Conservation (phyloP, 768 basidiomycete genomes). For the Auriscalpium vulgare region DNA sequence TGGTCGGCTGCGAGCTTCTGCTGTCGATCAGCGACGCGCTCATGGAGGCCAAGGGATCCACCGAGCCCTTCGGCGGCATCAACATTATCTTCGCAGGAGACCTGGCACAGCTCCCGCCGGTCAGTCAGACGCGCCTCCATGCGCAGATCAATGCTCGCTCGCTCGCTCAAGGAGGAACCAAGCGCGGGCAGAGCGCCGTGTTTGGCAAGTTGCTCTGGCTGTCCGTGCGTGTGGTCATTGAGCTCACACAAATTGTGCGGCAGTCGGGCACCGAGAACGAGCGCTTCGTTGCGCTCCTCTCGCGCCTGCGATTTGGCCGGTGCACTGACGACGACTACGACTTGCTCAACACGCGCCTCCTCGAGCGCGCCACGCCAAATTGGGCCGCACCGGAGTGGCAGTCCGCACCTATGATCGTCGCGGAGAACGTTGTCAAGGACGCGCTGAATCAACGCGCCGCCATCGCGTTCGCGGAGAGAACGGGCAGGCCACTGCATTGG, state of each 20-base stretch:
- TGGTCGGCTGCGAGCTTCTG: conserved; percentile 29
- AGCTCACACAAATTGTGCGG: background rate
- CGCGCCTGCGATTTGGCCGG: background rate
- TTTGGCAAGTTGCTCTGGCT: background rate
- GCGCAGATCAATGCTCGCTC: too few relatives aligned
- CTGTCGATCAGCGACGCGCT: conserved; percentile 27
- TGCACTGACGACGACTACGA: conserved; percentile 4
- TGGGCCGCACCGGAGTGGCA: conserved; percentile 12
- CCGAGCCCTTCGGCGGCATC: conserved; percentile 27
- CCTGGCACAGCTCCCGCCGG: conserved; percentile 34
- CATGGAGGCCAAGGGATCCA: conserved; percentile 23
- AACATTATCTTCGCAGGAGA: conserved; percentile 25
- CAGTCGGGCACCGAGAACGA: background rate
- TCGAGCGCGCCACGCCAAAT: conserved; percentile 2
- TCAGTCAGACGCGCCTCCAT: conserved; percentile 7
- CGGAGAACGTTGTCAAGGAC: conserved; percentile 29
- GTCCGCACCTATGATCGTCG: conserved; percentile 29
- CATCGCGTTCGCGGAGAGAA: conserved; percentile 18
- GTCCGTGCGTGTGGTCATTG: background rate
- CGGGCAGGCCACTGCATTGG: background rate
- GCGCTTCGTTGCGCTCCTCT: background rate
- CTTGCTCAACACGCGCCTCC: background rate
- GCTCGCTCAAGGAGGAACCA: too few relatives aligned
- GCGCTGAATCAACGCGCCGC: conserved; percentile 25
- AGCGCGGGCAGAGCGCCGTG: background rate